Percentiles rank a stretch among this genome's conserved stretches.
Conservation (phyloP, 1,139 yeast species). For the Lodderomyces beijingensis region DNA sequence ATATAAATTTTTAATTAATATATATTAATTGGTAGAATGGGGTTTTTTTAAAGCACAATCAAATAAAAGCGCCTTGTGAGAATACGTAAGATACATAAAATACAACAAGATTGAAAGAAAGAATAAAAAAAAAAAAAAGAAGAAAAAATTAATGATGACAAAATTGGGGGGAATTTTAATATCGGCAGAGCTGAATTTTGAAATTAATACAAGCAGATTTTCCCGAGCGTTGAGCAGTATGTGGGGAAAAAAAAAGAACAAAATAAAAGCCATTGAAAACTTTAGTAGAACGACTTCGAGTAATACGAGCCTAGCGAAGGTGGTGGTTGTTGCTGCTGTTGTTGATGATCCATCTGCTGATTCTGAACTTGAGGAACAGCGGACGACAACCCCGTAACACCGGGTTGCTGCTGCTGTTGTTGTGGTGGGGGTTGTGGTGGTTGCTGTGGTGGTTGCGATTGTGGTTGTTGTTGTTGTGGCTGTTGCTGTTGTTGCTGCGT, state of each 20-base stretch:
- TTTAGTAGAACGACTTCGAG: not conserved
- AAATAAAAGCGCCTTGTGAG: no score
- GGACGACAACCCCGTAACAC: no score
- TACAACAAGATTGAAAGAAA: no score
- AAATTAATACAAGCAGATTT: no score
- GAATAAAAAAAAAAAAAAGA: not conserved
- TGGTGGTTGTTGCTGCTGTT: not conserved
- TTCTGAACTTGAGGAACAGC: no score
- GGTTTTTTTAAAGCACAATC: no score
- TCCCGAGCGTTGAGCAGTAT: no score
- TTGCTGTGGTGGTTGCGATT: not conserved
- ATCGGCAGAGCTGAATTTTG: no score
- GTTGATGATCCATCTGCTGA: not conserved
- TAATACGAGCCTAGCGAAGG: not conserved
- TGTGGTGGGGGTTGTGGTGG: not conserved
- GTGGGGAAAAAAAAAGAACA: not conserved
- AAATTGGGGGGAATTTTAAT: no score
- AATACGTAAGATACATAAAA: no score
- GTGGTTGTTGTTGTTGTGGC: conserved; percentile 1
- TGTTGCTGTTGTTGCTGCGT: not conserved
- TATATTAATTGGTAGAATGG: no score
- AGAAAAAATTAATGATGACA: not conserved
- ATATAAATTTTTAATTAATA: no score
- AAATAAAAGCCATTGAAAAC: not conserved
- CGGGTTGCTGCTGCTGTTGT: not conserved